Conservation (phyloP, 2,329 filamentous ascomycete genomes). For the Hymenoscyphus salicellus region DNA sequence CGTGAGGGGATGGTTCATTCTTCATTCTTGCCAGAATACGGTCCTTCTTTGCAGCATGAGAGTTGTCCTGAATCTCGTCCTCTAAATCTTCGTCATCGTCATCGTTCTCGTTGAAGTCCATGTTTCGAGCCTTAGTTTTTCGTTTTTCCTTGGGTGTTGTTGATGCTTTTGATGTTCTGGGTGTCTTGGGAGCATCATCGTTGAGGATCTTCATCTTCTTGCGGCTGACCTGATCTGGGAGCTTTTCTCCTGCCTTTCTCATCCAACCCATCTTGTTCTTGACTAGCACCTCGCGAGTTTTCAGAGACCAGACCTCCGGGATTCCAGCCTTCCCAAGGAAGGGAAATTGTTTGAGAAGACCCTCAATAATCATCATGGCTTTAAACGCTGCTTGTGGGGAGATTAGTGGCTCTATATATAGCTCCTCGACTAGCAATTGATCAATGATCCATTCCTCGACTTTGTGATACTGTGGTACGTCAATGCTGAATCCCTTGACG, state of each 20-base stretch:
- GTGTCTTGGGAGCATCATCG: not conserved
- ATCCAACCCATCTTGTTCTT: not conserved
- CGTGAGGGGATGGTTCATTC: not conserved
- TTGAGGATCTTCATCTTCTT: not conserved
- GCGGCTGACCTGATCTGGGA: not conserved
- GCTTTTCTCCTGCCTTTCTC: not conserved
- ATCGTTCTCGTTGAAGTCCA: not conserved
- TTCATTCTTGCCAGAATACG: not conserved
- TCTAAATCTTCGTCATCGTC: not conserved
- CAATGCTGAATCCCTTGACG: not conserved
- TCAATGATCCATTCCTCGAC: not conserved
- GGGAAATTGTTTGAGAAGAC: not conserved
- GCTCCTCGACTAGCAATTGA: not conserved
- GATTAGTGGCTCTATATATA: not conserved
- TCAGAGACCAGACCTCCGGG: not conserved
- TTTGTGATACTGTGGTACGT: not conserved
- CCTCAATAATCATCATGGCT: not conserved
- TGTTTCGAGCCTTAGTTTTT: not conserved
- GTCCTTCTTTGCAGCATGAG: not conserved
- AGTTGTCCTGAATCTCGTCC: not conserved
- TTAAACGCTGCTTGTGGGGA: not conserved
- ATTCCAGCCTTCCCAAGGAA: conserved; percentile 4
- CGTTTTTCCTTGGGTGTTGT: not conserved
- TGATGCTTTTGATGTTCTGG: not conserved
- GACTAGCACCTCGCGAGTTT: not conserved